A percentile compares a stretch with the other conserved stretches of the same genome.
Evolutionary conservation across 768 basidiomycete species (phyloP).

Genomic region (Kwoniella sp.): DNA sequence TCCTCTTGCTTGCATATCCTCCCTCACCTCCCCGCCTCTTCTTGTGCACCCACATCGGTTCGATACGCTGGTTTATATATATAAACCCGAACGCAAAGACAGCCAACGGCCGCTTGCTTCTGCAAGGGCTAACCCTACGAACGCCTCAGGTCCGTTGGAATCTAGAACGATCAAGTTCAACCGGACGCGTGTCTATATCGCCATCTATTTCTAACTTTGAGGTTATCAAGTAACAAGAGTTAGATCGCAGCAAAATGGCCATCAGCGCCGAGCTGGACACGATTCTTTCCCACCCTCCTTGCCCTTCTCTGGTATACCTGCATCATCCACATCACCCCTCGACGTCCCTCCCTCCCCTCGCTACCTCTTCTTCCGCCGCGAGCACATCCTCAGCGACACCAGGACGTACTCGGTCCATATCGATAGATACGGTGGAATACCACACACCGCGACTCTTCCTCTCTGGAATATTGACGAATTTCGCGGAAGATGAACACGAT

Average conservation of each 20-base stretch:
- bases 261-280: background rate
- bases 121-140: too few species aligned
- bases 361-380: background rate
- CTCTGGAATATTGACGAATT: conserved; percentile 30
- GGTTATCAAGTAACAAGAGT: background rate
- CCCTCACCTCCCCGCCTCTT: too few species aligned
- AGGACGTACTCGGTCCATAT: conserved; percentile 1
- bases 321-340: conserved; percentile 54
- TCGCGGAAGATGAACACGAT: conserved; percentile 20
- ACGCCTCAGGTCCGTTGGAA: too few species aligned
- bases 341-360: conserved; percentile 17
- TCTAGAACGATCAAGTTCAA: too few species aligned
- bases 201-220: too few species aligned
- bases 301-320: conserved; percentile 51
- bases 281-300: conserved; percentile 28
- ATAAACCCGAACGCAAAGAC: too few species aligned
- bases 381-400: background rate
- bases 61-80: too few species aligned
- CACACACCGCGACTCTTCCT: conserved; percentile 36
- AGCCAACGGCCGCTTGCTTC: too few species aligned
- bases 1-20: too few species aligned
- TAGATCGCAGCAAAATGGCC: background rate
- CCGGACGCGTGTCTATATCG: too few species aligned
- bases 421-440: conserved; percentile 36
- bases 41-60: too few species aligned